Conservation (phyloP, 495 filamentous ascomycete species). For the Durotheca rogersii region DNA sequence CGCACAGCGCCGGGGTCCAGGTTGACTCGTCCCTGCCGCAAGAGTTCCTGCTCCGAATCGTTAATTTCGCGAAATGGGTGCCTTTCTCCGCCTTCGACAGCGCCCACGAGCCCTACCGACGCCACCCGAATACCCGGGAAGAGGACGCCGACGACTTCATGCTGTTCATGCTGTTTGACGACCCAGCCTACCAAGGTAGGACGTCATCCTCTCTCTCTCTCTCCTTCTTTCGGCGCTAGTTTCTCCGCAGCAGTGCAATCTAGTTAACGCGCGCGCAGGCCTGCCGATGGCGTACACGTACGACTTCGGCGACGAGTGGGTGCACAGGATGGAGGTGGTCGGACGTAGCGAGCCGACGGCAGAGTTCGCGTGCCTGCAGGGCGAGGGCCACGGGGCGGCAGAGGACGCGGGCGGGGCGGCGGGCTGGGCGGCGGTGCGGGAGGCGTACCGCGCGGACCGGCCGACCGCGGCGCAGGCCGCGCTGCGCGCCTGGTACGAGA, state of each 20-base stretch:
- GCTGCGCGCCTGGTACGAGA: constrained; percentile 32
- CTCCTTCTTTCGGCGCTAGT: no score
- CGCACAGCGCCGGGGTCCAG: not conserved
- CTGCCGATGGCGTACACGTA: constrained; percentile 30
- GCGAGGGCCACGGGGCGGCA: constrained; percentile 26
- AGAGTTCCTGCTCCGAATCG: not conserved
- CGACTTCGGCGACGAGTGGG: constrained; percentile 39
- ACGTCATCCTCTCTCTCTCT: not conserved
- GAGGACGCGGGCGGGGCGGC: constrained; percentile 26
- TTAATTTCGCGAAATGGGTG: not conserved
- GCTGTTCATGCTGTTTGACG: constrained; percentile 26
- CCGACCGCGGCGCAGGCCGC: constrained; percentile 21
- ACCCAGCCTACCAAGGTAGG: constrained; percentile 22
- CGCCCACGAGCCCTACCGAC: constrained; percentile 20
- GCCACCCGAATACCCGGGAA: constrained; percentile 25
- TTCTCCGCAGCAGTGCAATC: no score
- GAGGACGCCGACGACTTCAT: constrained; percentile 13
- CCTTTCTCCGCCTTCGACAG: constrained; percentile 1
- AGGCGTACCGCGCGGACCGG: constrained; percentile 22
- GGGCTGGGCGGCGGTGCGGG: constrained; percentile 32
- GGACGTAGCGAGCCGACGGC: constrained; percentile 17
- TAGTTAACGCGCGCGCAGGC: no score
- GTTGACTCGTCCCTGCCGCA: not conserved
- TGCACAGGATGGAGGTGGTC: constrained; percentile 25
- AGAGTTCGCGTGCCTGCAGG: constrained; percentile 22